Evolutionary conservation across 1,284 basidiomycete species (phyloP), one percentile per base, ranked within the genome.

Genomic region (Prillingera fragicola): DNA sequence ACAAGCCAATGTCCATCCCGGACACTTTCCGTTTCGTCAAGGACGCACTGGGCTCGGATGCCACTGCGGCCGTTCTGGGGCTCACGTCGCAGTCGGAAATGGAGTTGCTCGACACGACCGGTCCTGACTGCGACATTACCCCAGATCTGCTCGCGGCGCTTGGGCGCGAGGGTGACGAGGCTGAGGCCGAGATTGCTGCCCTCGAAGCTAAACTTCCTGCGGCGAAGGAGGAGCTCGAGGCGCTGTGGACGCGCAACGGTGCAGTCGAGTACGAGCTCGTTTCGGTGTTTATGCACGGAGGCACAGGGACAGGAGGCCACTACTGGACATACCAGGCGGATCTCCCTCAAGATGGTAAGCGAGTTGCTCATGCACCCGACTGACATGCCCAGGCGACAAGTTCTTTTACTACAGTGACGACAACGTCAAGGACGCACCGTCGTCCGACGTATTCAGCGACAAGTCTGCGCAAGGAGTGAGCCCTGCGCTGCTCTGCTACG

Each of bases 371-470:
- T 33, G 31, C 2, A 10, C 17, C 8, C n/a, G 21, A 21, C 28
- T 38, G 19, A 37, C 31, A 21, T 35, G 31, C 22, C 19, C 45
- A 70, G 68, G 82, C 6, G 82, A 91, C 48, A 77, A 80, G 37
- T 95, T 89, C 87, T 89, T 91, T 78, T 95, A 94, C 71, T 95
- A 91, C 73, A 92, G 92, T 64, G 90, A 94, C 64, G 86, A 87
- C 32, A 80, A 79, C 45, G 87, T 95, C 8, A 78, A 79, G 4
- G 50, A 58, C 24, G 65, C 69, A 1, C 50, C 60, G 5, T 42
- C 56, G 1, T 34, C 42, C 17, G 69, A 72, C 33, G 69, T 72
- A 3, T 50, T 71, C 34, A 60, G 56, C 35, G 67, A 69, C 43
- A 48, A 50, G 39, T 44, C 45, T 24, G 42, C 32, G 1, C 44